These are phyloP conservation scores for Suhomyces taliae DNA, from an alignment of 1,139 yeast genomes.

Conservation along the genomic window DNA sequence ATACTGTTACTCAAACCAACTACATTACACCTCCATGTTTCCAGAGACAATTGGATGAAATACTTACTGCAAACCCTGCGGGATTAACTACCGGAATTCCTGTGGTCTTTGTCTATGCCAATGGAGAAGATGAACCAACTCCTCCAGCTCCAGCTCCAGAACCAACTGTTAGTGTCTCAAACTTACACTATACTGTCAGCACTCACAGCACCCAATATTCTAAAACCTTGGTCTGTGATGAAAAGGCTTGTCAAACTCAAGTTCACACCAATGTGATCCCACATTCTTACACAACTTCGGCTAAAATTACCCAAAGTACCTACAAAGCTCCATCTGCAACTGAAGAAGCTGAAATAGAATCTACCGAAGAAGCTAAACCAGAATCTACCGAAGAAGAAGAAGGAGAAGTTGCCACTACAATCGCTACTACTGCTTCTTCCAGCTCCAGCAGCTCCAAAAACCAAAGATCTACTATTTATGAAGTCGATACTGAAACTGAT, in stretches of 20 bases:
- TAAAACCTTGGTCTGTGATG: slow-evolving; percentile 3
- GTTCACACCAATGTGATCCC: slow-evolving; percentile 14
- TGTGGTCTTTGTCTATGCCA: slow-evolving; percentile 33
- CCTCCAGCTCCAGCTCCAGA: slow-evolving; percentile 1
- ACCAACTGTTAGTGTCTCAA: slow-evolving; percentile 8
- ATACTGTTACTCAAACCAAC: slow-evolving; percentile 33
- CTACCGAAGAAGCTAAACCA: too few relatives aligned
- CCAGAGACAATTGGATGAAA: slow-evolving; percentile 20
- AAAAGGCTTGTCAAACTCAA: slow-evolving; percentile 14
- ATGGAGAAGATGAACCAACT: slow-evolving; percentile 10
- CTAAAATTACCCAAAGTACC: slow-evolving; percentile 13
- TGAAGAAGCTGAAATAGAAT: too few relatives aligned
- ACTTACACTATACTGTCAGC: slow-evolving; percentile 18
- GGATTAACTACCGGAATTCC: slow-evolving; percentile 30
- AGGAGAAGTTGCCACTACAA: too few relatives aligned
- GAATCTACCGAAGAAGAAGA: too few relatives aligned
- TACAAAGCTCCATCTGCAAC: slow-evolving; percentile 16
- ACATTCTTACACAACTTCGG: slow-evolving; percentile 15
- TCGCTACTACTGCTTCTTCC: slow-evolving; percentile 15
- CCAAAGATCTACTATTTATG: slow-evolving; percentile 12
- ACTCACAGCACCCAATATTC: slow-evolving; percentile 13
- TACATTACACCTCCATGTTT: slow-evolving; percentile 34
- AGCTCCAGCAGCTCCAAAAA: background rate
- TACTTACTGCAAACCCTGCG: slow-evolving; percentile 25
- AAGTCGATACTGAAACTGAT: slow-evolving; percentile 9